A percentile compares a stretch with the other conserved stretches of the same genome.
Evolutionary conservation across 2,329 filamentous ascomycete species (phyloP).

Genomic region (Sclerotinia nivalis): DNA sequence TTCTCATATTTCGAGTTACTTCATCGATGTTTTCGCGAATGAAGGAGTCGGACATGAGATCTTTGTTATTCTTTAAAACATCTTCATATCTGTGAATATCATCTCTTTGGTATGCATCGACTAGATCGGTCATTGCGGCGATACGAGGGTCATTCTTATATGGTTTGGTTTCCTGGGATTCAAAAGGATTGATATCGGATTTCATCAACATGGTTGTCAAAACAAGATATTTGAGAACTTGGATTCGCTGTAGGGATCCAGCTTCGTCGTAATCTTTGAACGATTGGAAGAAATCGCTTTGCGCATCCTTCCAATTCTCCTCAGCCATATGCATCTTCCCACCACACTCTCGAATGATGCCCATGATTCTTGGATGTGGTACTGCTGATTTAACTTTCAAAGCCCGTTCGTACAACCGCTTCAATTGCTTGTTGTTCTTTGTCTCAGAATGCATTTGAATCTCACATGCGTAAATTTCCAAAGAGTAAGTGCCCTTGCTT

Average conservation of each 20-base stretch:
- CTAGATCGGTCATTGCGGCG: conserved; percentile 93
- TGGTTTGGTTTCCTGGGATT: conserved; percentile 97
- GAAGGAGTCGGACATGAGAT: conserved; percentile 87
- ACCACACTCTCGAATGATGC: conserved; percentile 96
- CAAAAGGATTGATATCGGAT: conserved; percentile 97
- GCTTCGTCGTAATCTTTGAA: conserved; percentile 99
- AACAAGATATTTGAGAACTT: conserved; percentile 95
- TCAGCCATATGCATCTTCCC: conserved; percentile 99
- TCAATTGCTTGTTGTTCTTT: conserved; percentile 95
- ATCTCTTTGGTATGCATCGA: conserved; percentile 93
- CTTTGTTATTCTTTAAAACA: conserved; percentile 82
- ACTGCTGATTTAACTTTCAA: conserved; percentile 94
- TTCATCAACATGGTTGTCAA: conserved; percentile 98
- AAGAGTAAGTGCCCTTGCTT: conserved; percentile 92
- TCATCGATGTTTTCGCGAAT: conserved; percentile 99
- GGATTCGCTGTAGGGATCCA: conserved; percentile 91
- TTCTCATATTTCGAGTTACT: conserved; percentile 96
- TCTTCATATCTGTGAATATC: conserved; percentile 90
- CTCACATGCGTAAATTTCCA: conserved; percentile 94
- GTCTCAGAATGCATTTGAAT: conserved; percentile 99
- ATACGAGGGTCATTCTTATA: conserved; percentile 96
- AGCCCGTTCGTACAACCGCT: conserved; percentile 87
- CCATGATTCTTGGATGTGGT: conserved; percentile 98
- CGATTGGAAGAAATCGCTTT: conserved; percentile 97
- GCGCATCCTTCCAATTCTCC: conserved; percentile 97